Base-by-base conservation (phyloP, 129 eudicot genomes). In the Lonicera japonica region DNA sequence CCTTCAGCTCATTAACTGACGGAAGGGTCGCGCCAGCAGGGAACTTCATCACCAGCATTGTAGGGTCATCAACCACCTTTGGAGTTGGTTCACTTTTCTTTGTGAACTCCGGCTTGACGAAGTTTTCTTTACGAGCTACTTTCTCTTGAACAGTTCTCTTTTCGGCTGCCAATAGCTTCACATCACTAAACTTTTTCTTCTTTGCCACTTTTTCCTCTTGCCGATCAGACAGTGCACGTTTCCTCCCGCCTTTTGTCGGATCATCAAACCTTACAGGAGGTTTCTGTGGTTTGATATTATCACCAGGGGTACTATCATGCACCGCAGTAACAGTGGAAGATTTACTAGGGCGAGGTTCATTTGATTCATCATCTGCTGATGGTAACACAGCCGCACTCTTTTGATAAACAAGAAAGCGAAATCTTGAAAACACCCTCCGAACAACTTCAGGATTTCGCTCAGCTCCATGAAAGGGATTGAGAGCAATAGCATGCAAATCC, bases 221-320 rank as follows among this genome's bases (percentile, higher is more conserved):
- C 54, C 84, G 95, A 43, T 91, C 90, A 4, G 95, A 88, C 18
- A 95, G 88, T 5, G 75, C 84, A 19, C 96, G 83, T 46, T 94
- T 94, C 60, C 79, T 74, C 21, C 88, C 96, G 0, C 81, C 85
- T 76, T 69, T 78, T 40, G 88, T 43, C 16, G 5, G 85, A 60
- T 94, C 99, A 24, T 84, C 98, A 0, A 72, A 77, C 58, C 80
- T 79, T 21, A 52, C 71, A 10, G 50, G 13, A 14, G 50, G 50
- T 59, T 60, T 79, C 55, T 54, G 64, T 39, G 54, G 81, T 60
- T 57, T 67, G 17, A 63, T 24, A 52, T 60, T 40, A 7, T 72
- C 43, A 40, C 20, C 9, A 8, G 55, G 55, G 45, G 50, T 68
- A 21, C 66, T 58, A 51, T 78, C 91, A 6, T 29, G 36, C n/a